Conservation (phyloP, 192 early-diverging fungal species). For the Piromyces finnis region DNA sequence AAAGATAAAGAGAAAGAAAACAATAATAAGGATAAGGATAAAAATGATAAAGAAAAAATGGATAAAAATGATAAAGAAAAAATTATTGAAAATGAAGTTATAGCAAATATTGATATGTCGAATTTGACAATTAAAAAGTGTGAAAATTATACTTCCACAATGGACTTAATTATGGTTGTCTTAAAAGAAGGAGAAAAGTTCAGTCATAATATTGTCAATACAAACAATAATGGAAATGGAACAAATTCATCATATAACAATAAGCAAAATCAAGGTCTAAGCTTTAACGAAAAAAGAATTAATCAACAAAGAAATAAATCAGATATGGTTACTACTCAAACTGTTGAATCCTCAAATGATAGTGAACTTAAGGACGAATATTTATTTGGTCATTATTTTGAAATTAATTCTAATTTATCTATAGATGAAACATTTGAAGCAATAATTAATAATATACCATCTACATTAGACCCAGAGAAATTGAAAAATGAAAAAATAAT, state of each 20-base stretch:
- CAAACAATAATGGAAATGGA: not conserved
- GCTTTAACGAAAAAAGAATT: not conserved
- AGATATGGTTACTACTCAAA: not conserved
- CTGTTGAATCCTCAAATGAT: not conserved
- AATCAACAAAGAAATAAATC: not conserved
- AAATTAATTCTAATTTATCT: not conserved
- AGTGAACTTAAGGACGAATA: not conserved
- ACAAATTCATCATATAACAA: not conserved
- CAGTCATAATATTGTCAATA: not conserved
- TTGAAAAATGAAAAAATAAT: not conserved
- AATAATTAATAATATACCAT: not conserved
- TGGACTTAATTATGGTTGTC: not conserved
- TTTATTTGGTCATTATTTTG: not conserved
- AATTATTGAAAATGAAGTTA: not conserved
- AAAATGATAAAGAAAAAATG: constrained; percentile 10
- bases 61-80: not conserved
- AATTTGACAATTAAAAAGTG: not conserved
- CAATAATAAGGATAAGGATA: not conserved
- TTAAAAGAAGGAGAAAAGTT: not conserved
- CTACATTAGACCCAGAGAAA: not conserved
- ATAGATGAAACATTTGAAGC: not conserved
- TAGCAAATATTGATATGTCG: not conserved
- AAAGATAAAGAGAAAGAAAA: constrained; percentile 6
- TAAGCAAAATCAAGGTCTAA: not conserved
- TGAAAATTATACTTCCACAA: not conserved